These are phyloP conservation scores for Microbotryum silenes-acaulis DNA, from an alignment of 1,284 basidiomycete species.

Conservation along the genomic window DNA sequence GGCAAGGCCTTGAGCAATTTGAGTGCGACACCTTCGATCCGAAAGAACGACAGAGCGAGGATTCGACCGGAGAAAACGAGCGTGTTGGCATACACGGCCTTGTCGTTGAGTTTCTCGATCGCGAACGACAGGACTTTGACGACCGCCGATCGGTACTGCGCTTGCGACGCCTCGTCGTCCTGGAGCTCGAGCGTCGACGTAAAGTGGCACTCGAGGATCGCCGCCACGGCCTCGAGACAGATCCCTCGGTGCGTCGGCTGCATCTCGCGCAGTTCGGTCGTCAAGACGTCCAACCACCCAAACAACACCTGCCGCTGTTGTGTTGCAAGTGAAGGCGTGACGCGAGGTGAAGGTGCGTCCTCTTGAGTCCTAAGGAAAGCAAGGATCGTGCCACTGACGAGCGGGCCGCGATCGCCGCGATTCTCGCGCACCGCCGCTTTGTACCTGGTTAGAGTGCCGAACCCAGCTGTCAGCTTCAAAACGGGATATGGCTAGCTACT, in stretches of 20 bases:
- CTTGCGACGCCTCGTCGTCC: slow-evolving; percentile 33
- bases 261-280: slow-evolving; percentile 26
- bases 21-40: slow-evolving; percentile 46
- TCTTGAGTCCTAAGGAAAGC: slow-evolving; percentile 29
- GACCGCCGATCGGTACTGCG: slow-evolving; percentile 42
- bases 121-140: slow-evolving; percentile 45
- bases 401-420: slow-evolving; percentile 9
- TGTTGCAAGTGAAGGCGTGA: slow-evolving; percentile 9
- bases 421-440: slow-evolving; percentile 3
- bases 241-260: slow-evolving; percentile 46
- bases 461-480: too few species aligned
- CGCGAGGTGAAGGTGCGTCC: slow-evolving; percentile 8
- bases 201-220: slow-evolving; percentile 44
- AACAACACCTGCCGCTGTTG: slow-evolving; percentile 30
- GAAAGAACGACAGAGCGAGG: slow-evolving; percentile 49
- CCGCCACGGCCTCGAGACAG: slow-evolving; percentile 46
- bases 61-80: slow-evolving; percentile 47
- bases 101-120: slow-evolving; percentile 48
- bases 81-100: slow-evolving; percentile 49
- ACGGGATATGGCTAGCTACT: neutral
- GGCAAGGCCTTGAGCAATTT: slow-evolving; percentile 47
- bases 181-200: slow-evolving; percentile 41
- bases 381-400: slow-evolving; percentile 15
- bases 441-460: slow-evolving; percentile 4
- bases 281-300: slow-evolving; percentile 25